Conservation (phyloP, 2,329 filamentous ascomycete genomes). For the Pseudogymnoascus sp. region DNA sequence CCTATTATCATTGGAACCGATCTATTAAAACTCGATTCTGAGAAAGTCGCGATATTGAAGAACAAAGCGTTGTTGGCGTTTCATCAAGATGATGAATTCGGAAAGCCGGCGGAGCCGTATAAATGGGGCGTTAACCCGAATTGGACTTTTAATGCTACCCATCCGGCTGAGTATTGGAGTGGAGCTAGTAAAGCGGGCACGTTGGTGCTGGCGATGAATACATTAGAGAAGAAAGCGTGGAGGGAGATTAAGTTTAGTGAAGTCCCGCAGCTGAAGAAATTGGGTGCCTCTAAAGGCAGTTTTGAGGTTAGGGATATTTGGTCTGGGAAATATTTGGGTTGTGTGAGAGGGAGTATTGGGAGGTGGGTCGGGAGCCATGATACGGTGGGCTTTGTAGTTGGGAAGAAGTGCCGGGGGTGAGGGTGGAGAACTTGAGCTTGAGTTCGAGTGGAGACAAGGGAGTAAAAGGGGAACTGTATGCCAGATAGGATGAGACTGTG, state of each 20-base stretch:
- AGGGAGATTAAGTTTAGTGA: slow-evolving; percentile 37
- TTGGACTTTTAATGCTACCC: slow-evolving; percentile 41
- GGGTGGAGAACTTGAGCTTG: slow-evolving; percentile 30
- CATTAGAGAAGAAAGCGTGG: slow-evolving; percentile 25
- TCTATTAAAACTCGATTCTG: slow-evolving; percentile 20
- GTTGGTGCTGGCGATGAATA: slow-evolving; percentile 42
- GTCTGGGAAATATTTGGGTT: slow-evolving; percentile 36
- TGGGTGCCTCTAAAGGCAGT: slow-evolving; percentile 13
- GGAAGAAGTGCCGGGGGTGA: slow-evolving; percentile 16
- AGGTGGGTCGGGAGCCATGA: slow-evolving; percentile 31
- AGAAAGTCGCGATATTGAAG: slow-evolving; percentile 25
- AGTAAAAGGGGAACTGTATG: not conserved
- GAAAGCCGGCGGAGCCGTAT: slow-evolving; percentile 36
- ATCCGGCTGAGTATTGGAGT: slow-evolving; percentile 45
- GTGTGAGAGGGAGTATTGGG: slow-evolving; percentile 24
- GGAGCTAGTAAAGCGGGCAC: slow-evolving; percentile 37
- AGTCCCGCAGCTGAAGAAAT: slow-evolving; percentile 33
- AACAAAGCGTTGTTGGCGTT: slow-evolving; percentile 22
- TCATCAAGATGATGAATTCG: slow-evolving; percentile 29
- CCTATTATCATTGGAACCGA: slow-evolving; percentile 23
- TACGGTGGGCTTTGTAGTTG: slow-evolving; percentile 24
- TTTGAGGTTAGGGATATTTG: slow-evolving; percentile 41
- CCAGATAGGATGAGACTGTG: too few relatives aligned
- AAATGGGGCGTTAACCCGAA: slow-evolving; percentile 43
- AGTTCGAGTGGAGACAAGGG: slow-evolving; percentile 13